Percentiles rank a stretch among this genome's conserved stretches.
phyloP scores from a whole-genome alignment of 345 rosid genomes.

The Capsella bursapastoris region DNA sequence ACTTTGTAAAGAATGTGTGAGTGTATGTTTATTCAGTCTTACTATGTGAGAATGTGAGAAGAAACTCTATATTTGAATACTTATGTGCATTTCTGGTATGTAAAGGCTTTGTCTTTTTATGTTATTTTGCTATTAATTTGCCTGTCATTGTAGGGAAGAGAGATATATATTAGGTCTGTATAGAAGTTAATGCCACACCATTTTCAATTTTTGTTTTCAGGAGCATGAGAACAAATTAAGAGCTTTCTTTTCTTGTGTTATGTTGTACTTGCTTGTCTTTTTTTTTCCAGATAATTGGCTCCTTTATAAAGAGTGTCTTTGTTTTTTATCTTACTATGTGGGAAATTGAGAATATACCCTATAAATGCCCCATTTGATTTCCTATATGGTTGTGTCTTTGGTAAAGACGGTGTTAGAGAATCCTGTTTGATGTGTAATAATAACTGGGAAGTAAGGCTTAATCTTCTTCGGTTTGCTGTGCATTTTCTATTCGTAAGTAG shows the following conservation, averaged over 20 bases:
- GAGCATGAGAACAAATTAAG: background rate
- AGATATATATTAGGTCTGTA: background rate
- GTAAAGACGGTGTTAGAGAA: background rate
- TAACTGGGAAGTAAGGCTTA: constrained; percentile 8
- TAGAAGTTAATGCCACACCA: background rate
- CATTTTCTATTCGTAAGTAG: background rate
- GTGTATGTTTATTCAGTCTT: background rate
- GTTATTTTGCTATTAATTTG: background rate
- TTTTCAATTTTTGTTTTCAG: background rate
- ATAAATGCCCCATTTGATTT: background rate
- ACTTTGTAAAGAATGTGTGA: background rate
- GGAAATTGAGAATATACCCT: constrained; percentile 3
- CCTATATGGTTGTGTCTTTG: background rate
- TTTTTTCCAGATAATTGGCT: background rate
- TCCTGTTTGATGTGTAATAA: background rate
- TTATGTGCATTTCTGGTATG: background rate
- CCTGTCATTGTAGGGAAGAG: background rate
- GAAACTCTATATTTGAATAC: background rate
- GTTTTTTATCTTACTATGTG: background rate
- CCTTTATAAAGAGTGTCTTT: background rate
- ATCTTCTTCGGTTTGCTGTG: background rate
- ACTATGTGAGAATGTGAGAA: background rate
- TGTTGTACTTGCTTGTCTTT: constrained; percentile 16
- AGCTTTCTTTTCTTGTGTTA: background rate
- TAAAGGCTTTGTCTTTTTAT: background rate